Base-by-base conservation (phyloP, 768 basidiomycete species). In the Leucosporidium yakuticum region DNA sequence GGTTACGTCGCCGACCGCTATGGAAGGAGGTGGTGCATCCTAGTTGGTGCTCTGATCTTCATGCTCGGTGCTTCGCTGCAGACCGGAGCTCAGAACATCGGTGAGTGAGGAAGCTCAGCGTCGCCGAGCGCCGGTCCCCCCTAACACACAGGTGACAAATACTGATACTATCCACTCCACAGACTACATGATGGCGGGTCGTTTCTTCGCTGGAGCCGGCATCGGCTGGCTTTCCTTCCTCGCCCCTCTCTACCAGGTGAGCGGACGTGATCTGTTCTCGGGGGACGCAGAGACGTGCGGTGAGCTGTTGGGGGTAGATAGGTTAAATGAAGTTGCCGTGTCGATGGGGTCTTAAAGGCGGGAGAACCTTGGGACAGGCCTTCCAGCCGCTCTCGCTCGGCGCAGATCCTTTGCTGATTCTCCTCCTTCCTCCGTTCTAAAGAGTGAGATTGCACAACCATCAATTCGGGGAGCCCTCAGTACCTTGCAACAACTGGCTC, bases 51-150 rank as follows among this genome's bases (percentile, higher is more conserved):
- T 9, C 11, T 54, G 5, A 54, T 54, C 27, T 54, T 54, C 25
- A 17, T 54, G 53, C 29, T 54, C 27, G 53, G 53, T 7, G 53
- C n/a, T 1, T 54, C 53, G 25, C 53, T 54, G 25, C 53, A 54
- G 25, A 54, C 53, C 25, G 53, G 53, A 25, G 53, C 53, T 27
- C 53, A 54, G 53, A 54, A 54, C 27, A 54, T 54, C 53, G 53
- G 53, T 27, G 21, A 23, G 50, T 51, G 23, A 4, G 50, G 8
- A 23, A 23, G 23, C 50, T 51, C 19, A 14, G 7, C 50, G 9
- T 15, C 6, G 29, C 27, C 23, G 25, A 9, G 19, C 51, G 12
- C 19, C 51, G 51, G 12, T 7, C 20, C 5, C 6, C 49, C n/a
- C n/a, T n/a, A n/a, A n/a, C n/a, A n/a, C n/a, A n/a, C n/a, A n/a